These are phyloP conservation scores for Sextonia rubra DNA, from an alignment of 164 flowering plant species.

Conservation along the genomic window DNA sequence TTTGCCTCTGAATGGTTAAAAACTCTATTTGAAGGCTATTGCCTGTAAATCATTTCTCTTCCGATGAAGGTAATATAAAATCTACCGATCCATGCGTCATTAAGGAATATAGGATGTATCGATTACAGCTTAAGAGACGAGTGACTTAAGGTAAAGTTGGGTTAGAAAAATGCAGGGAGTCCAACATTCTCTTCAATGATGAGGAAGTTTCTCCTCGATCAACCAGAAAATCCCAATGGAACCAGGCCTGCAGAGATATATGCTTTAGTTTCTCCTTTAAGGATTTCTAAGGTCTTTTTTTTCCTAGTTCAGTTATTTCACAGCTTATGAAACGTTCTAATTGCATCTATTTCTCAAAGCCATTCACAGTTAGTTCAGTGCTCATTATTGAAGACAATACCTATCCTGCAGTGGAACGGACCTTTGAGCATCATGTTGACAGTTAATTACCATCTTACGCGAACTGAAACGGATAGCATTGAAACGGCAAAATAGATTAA, in stretches of 20 bases:
- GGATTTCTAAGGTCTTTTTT: neutral
- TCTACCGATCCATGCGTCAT: constrained; percentile 22
- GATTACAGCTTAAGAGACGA: constrained; percentile 2
- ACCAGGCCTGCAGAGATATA: neutral
- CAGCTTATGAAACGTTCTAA: neutral
- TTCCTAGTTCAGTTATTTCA: neutral
- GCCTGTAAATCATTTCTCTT: constrained; percentile 34
- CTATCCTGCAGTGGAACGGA: neutral
- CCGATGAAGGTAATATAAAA: constrained; percentile 38
- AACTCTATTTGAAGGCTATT: constrained; percentile 28
- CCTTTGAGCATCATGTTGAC: neutral
- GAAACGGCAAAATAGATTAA: neutral
- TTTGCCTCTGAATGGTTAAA: no score
- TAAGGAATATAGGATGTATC: no score
- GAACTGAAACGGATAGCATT: neutral
- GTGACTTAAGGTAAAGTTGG: constrained; percentile 1
- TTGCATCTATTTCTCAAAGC: neutral
- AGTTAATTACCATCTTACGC: neutral
- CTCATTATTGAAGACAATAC: neutral
- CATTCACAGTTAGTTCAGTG: neutral
- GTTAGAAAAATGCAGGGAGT: neutral
- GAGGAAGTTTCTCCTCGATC: no score
- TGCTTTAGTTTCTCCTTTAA: neutral
- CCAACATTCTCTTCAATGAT: no score
- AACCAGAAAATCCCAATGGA: neutral